Conservation (phyloP, 2,329 filamentous ascomycete genomes). For the Clathrospora elynae region DNA sequence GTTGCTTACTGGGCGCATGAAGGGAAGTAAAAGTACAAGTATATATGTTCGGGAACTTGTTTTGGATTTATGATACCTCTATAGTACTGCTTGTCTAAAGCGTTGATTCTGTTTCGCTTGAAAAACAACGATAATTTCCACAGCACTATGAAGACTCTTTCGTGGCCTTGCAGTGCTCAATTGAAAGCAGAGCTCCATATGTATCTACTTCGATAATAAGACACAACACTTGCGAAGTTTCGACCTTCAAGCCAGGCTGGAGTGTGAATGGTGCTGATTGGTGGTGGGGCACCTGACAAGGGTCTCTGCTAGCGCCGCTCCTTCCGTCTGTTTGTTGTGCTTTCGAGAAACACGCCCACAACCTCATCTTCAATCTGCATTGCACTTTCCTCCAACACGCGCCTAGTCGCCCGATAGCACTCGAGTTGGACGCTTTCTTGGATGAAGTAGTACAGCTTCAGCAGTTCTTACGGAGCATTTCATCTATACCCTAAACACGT, state of each 20-base stretch:
- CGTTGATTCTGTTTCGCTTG: too few relatives aligned
- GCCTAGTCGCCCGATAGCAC: conserved; percentile 20
- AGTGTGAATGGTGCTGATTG: conserved; percentile 18
- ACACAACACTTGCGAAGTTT: too few relatives aligned
- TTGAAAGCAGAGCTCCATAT: too few relatives aligned
- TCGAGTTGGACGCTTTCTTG: conserved; percentile 27
- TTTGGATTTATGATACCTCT: conserved; percentile 18
- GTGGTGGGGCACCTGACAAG: conserved; percentile 16
- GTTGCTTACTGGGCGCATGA: not conserved
- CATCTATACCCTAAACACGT: conserved; percentile 35
- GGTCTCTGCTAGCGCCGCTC: too few relatives aligned
- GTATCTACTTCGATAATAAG: too few relatives aligned
- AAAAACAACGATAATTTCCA: conserved; percentile 11
- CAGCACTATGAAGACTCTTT: not conserved
- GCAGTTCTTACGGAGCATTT: conserved; percentile 35
- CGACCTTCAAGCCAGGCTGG: too few relatives aligned
- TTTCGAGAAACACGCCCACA: conserved; percentile 29
- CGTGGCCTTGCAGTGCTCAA: too few relatives aligned
- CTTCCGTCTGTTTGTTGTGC: too few relatives aligned
- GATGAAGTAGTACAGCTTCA: conserved; percentile 21
- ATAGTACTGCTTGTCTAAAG: too few relatives aligned
- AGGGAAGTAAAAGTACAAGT: not conserved
- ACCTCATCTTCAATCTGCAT: conserved; percentile 30
- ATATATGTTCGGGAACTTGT: not conserved
- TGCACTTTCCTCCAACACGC: conserved; percentile 37